Evolutionary conservation across 1,139 yeast genomes (phyloP).

Genomic region (Protomyces lactucae-debilis): DNA sequence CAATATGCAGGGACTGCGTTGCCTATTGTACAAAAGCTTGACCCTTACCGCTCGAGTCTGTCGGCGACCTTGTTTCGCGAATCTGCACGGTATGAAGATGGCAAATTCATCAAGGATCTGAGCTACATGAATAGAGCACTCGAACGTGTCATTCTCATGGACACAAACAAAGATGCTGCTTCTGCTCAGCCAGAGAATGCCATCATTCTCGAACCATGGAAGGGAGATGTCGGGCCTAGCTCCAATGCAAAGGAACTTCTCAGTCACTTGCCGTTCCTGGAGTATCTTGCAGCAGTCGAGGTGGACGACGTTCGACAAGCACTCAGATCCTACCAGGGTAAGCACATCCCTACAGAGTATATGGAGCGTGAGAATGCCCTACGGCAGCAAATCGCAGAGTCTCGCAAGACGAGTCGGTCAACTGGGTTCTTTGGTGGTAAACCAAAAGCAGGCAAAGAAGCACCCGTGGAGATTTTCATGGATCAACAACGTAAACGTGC

Average conservation of each 20-base stretch:
- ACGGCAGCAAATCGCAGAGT: slow-evolving; percentile 64
- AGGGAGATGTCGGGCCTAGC: slow-evolving; percentile 49
- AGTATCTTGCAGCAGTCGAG: slow-evolving; percentile 88
- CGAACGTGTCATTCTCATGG: slow-evolving; percentile 72
- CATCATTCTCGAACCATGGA: slow-evolving; percentile 77
- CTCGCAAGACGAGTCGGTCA: slow-evolving; percentile 44
- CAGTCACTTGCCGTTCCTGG: slow-evolving; percentile 82
- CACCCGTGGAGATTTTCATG: slow-evolving; percentile 76
- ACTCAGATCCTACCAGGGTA: slow-evolving; percentile 61
- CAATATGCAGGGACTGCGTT: slow-evolving; percentile 84
- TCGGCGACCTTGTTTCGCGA: slow-evolving; percentile 86
- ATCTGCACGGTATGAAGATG: slow-evolving; percentile 85
- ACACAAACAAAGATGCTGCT: slow-evolving; percentile 67
- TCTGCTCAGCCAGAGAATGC: slow-evolving; percentile 90
- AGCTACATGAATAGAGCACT: slow-evolving; percentile 85
- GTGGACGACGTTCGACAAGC: slow-evolving; percentile 87
- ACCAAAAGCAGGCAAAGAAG: slow-evolving; percentile 52
- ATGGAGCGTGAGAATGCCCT: slow-evolving; percentile 67
- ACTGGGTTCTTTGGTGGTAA: slow-evolving; percentile 43
- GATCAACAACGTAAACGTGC: slow-evolving; percentile 91
- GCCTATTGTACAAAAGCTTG: slow-evolving; percentile 76
- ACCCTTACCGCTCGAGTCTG: slow-evolving; percentile 85
- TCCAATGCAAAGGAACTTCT: slow-evolving; percentile 71
- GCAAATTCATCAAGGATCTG: slow-evolving; percentile 69
- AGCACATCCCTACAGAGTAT: slow-evolving; percentile 73